These are phyloP conservation scores for Phycomyces blakesleeanus DNA, from an alignment of 192 early-diverging fungal species.

Conservation along the genomic window DNA sequence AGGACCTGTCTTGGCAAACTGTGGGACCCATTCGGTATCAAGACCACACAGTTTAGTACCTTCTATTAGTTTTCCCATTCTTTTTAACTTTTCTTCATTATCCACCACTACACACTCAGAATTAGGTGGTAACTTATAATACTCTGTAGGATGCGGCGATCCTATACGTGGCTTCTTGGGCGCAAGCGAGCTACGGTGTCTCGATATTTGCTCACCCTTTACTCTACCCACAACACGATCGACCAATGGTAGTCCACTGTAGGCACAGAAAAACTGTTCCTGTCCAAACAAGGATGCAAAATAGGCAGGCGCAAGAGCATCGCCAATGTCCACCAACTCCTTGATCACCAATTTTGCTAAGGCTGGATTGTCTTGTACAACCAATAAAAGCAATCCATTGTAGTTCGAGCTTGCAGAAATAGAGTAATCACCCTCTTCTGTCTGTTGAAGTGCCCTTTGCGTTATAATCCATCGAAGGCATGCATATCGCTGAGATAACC, in stretches of 20 bases:
- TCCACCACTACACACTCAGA: constrained; percentile 23
- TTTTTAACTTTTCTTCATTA: constrained; percentile 1
- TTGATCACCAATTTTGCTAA: constrained; percentile 28
- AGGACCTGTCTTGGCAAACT: constrained; percentile 17
- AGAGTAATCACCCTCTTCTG: constrained; percentile 25
- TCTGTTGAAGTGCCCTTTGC: constrained; percentile 24
- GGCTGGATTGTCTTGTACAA: background rate
- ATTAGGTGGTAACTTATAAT: constrained; percentile 14
- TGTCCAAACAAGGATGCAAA: constrained; percentile 26
- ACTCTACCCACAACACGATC: constrained; percentile 22
- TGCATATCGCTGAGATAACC: constrained; percentile 27
- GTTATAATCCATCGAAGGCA: constrained; percentile 25
- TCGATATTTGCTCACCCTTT: constrained; percentile 30
- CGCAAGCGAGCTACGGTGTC: constrained; percentile 12
- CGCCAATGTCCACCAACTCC: constrained; percentile 29
- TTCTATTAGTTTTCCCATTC: constrained; percentile 12
- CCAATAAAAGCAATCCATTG: constrained; percentile 27
- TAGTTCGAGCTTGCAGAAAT: constrained; percentile 28
- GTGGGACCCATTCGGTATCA: constrained; percentile 34
- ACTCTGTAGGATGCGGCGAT: background rate
- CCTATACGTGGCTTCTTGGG: constrained; percentile 2
- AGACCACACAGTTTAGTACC: constrained; percentile 17
- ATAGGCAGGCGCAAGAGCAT: constrained; percentile 17
- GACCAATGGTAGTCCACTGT: constrained; percentile 11
- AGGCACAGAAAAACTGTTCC: constrained; percentile 12